Percentiles rank a stretch among this genome's conserved stretches.
phyloP scores from a whole-genome alignment of 768 basidiomycete genomes.

The Pleurotus giganteus region DNA sequence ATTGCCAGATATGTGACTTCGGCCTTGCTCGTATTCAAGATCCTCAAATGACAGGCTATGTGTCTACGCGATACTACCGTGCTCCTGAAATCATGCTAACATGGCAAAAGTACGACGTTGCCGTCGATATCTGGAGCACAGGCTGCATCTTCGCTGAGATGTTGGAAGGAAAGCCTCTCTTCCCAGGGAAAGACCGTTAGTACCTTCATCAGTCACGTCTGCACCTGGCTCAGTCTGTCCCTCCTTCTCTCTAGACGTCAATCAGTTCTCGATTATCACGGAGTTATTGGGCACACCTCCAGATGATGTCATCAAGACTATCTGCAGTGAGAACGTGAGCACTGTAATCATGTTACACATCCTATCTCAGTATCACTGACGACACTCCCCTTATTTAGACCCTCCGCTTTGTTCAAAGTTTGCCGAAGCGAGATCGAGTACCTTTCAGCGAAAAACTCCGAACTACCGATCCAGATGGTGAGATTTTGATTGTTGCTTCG shows the following conservation, averaged over 20 bases:
- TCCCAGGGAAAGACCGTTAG: conserved; percentile 99
- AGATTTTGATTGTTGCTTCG: conserved; percentile 25
- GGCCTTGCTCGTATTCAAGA: conserved; percentile 98
- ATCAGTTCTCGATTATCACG: conserved; percentile 99
- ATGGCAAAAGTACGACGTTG: conserved; percentile 99
- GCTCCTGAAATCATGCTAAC: conserved; percentile 99
- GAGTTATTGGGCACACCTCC: conserved; percentile 98
- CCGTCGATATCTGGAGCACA: conserved; percentile 99
- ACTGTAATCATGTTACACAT: not conserved
- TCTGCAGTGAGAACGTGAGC: conserved; percentile 93
- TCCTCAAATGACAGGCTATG: conserved; percentile 99
- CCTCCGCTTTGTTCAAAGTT: conserved; percentile 94
- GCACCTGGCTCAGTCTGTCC: conserved; percentile 2
- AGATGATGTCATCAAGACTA: conserved; percentile 99
- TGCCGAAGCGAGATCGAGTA: conserved; percentile 94
- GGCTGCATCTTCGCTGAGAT: conserved; percentile 99
- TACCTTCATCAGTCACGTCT: conserved; percentile 21
- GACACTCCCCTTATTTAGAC: conserved; percentile 52
- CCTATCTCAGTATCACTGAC: conserved; percentile 10
- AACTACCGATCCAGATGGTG: conserved; percentile 83
- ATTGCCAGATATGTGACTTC: conserved; percentile 90
- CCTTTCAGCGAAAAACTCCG: conserved; percentile 94
- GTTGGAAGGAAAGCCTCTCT: conserved; percentile 97
- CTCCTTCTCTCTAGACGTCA: conserved; percentile 72
- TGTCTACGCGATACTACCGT: conserved; percentile 97